phyloP scores from a whole-genome alignment of 257 asterid species.

The Avicennia marina region DNA sequence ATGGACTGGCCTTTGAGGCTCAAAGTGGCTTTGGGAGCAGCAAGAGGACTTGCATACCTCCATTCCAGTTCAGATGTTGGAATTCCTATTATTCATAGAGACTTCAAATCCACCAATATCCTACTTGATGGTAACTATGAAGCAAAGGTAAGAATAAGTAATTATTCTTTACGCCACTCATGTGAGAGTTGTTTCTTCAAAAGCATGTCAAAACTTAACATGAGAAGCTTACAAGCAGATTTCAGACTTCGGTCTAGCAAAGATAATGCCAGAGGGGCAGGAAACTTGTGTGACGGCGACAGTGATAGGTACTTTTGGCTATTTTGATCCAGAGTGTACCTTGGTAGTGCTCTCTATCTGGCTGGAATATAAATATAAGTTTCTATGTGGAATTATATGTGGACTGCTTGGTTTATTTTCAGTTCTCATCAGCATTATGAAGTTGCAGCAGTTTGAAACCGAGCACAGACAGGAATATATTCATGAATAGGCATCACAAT shows the following conservation, averaged over 20 bases:
- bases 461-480: too few species aligned
- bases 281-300: slow-evolving; percentile 79
- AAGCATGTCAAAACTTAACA: slow-evolving; percentile 13
- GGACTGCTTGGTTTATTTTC: too few species aligned
- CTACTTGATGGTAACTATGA: slow-evolving; percentile 76
- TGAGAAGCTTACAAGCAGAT: slow-evolving; percentile 44
- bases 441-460: too few species aligned
- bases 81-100: slow-evolving; percentile 87
- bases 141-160: slow-evolving; percentile 62
- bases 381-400: too few species aligned
- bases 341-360: slow-evolving; percentile 67
- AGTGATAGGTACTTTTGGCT: slow-evolving; percentile 94
- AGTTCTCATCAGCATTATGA: too few species aligned
- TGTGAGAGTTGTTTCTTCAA: slow-evolving; percentile 12
- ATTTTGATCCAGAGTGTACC: slow-evolving; percentile 95
- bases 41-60: slow-evolving; percentile 92
- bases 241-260: slow-evolving; percentile 95
- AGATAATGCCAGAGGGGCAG: slow-evolving; percentile 93
- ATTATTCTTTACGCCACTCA: too few species aligned
- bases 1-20: slow-evolving; percentile 92
- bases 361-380: too few species aligned
- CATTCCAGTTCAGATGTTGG: slow-evolving; percentile 89
- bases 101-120: slow-evolving; percentile 93
- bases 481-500: too few species aligned
- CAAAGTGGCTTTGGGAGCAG: slow-evolving; percentile 84